These are phyloP conservation scores for Ascocoryne sarcoides DNA, from an alignment of 2,329 filamentous ascomycete genomes.

Conservation along the genomic window DNA sequence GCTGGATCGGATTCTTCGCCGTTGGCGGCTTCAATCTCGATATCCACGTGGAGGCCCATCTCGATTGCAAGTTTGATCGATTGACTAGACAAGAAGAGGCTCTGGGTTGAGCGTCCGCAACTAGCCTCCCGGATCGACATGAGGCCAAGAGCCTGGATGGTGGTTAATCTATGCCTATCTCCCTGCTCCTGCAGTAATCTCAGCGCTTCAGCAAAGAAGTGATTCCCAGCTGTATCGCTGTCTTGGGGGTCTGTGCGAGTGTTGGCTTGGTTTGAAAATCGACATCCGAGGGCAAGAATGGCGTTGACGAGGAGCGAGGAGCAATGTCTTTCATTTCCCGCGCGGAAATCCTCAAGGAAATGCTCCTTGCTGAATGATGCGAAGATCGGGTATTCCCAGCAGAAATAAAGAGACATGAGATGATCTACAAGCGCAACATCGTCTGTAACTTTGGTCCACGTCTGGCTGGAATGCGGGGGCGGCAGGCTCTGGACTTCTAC, in stretches of 20 bases:
- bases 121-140: slow-evolving; percentile 70
- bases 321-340: slow-evolving; percentile 17
- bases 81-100: slow-evolving; percentile 64
- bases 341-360: slow-evolving; percentile 21
- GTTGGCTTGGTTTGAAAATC: slow-evolving; percentile 58
- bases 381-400: slow-evolving; percentile 70
- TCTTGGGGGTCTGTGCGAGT: slow-evolving; percentile 52
- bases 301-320: slow-evolving; percentile 35
- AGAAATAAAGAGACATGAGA: slow-evolving; percentile 60
- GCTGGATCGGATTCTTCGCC: slow-evolving; percentile 40
- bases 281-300: slow-evolving; percentile 47
- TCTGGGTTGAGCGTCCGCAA: slow-evolving; percentile 62
- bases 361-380: slow-evolving; percentile 51
- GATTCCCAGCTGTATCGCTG: slow-evolving; percentile 57
- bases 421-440: slow-evolving; percentile 53
- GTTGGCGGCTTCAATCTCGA: slow-evolving; percentile 20
- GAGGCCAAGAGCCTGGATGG: slow-evolving; percentile 65
- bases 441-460: slow-evolving; percentile 56
- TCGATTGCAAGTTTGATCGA: slow-evolving; percentile 62
- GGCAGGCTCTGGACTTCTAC: slow-evolving; percentile 58
- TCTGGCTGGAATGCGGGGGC: slow-evolving; percentile 54
- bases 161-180: slow-evolving; percentile 56
- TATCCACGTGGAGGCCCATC: slow-evolving; percentile 21
- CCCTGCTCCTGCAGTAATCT: slow-evolving; percentile 44
- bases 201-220: slow-evolving; percentile 64